These are phyloP conservation scores for Hypoxylon sp. DNA, from an alignment of 2,329 filamentous ascomycete species.

Conservation along the genomic window DNA sequence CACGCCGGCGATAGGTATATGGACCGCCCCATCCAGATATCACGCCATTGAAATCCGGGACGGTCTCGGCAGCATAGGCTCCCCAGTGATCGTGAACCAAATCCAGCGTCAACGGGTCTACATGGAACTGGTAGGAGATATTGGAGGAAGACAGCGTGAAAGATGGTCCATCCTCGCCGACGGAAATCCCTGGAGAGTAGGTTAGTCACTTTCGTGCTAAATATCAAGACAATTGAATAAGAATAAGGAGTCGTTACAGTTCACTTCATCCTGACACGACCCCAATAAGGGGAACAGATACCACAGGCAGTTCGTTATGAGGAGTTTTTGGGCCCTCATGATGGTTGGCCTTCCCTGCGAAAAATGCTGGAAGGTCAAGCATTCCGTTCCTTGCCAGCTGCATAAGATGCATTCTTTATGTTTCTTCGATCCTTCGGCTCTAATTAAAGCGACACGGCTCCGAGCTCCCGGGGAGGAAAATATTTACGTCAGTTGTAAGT, in stretches of 20 bases:
- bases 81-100: conserved; percentile 73
- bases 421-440: conserved; percentile 34
- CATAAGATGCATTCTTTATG: conserved; percentile 15
- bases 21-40: conserved; percentile 67
- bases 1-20: conserved; percentile 66
- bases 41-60: conserved; percentile 60
- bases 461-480: conserved; percentile 8
- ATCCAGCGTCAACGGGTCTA: conserved; percentile 68
- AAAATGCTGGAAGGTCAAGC: conserved; percentile 7
- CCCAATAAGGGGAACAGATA: conserved; percentile 32
- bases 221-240: neutral
- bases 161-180: conserved; percentile 45
- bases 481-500: conserved; percentile 29
- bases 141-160: conserved; percentile 49
- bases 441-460: conserved; percentile 18
- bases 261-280: conserved; percentile 28
- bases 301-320: conserved; percentile 23
- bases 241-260: conserved; percentile 27
- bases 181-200: conserved; percentile 47
- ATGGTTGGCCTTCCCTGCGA: conserved; percentile 1
- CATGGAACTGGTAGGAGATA: conserved; percentile 74
- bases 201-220: conserved; percentile 23
- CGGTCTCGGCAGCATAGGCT: conserved; percentile 65
- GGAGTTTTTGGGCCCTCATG: conserved; percentile 30
- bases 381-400: conserved; percentile 3